Base-by-base conservation (phyloP, 768 basidiomycete genomes). In the Trametes coccinea region DNA sequence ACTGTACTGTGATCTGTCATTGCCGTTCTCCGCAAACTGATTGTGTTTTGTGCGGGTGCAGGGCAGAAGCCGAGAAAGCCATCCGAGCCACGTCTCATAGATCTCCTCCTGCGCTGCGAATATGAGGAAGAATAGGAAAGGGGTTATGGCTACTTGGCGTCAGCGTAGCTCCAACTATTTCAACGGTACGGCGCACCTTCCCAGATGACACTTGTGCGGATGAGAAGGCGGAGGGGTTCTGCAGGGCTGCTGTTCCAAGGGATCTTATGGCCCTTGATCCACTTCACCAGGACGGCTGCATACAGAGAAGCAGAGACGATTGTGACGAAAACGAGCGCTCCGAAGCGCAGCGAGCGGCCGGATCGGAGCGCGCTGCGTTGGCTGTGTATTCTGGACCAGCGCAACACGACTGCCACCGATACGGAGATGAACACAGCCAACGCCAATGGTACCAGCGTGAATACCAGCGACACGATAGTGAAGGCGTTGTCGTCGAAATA, bases 61-160 rank as follows among this genome's bases (percentile, higher is more conserved):
- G 9, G 5, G 31, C 2, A 62, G 37, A 11, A 58, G 5, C 11
- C 40, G 56, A 11, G 56, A 63, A 2, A 63, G 33, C 62, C 62
- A 68, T 3, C 45, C 51, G 2, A 56, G 31, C 69, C 69, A 70
- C 0, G 64, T 60, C 48, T 57, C 52, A 43, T 66, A 67, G 4
- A 70, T 63, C 34, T 70, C 65, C 29, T 70, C 65, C 17, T 67
- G 69, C 0, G 69, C 69, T 3, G 62, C 64, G 56, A 70, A 70
- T 16, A 70, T 66, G 31, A 66, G 2, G 60, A 70, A 67, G 47
- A 66, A 62, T 6, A 67, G 52, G 2, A 64, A 27, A 2, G 65
- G 65, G 0, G 64, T 63, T 2, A 64, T 48, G 0, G 66, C 69
- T 70, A 27, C 1, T 9, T 4, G 30, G 11, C 48, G 48, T 51